A percentile compares a stretch with the other conserved stretches of the same genome.
phyloP scores from a whole-genome alignment of 306 rosid genomes.

The Vachellia pachyceras region DNA sequence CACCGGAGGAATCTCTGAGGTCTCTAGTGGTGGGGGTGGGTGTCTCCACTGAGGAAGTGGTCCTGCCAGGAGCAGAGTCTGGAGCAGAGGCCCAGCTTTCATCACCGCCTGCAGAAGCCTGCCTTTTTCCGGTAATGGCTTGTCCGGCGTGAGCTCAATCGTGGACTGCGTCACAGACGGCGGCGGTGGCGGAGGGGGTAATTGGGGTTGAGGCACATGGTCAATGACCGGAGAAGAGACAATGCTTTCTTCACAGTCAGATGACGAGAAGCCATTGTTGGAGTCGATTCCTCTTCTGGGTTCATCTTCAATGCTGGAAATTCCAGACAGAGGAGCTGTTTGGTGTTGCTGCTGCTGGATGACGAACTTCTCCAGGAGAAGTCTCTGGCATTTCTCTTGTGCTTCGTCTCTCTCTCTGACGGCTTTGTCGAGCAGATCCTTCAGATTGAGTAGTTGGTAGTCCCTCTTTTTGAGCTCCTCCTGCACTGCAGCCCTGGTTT shows the following conservation, averaged over 20 bases:
- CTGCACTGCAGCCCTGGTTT: conserved; percentile 68
- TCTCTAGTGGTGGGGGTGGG: conserved; percentile 94
- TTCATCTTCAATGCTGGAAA: conserved; percentile 96
- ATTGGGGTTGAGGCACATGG: conserved; percentile 50
- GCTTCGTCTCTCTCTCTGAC: conserved; percentile 85
- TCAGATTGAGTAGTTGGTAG: conserved; percentile 63
- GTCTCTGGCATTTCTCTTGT: conserved; percentile 69
- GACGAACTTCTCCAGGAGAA: conserved; percentile 63
- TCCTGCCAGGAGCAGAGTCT: conserved; percentile 87
- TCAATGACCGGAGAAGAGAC: conserved; percentile 82
- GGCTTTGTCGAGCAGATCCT: conserved; percentile 64
- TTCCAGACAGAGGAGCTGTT: conserved; percentile 73
- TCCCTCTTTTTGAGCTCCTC: conserved; percentile 86
- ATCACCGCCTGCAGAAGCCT: conserved; percentile 95
- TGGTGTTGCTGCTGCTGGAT: conserved; percentile 50
- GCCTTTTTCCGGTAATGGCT: conserved; percentile 92
- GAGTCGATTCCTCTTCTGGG: conserved; percentile 83
- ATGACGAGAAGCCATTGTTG: conserved; percentile 76
- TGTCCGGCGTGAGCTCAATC: conserved; percentile 58
- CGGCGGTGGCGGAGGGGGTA: conserved; percentile 34
- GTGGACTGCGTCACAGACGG: conserved; percentile 37
- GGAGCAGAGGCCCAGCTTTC: conserved; percentile 98
- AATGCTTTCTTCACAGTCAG: conserved; percentile 98
- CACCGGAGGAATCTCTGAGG: conserved; percentile 90
- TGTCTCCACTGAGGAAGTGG: conserved; percentile 99